Percentiles rank a stretch among this genome's conserved stretches.
phyloP scores from a whole-genome alignment of 1,284 basidiomycete species.

The Violaceomyces palustris region DNA sequence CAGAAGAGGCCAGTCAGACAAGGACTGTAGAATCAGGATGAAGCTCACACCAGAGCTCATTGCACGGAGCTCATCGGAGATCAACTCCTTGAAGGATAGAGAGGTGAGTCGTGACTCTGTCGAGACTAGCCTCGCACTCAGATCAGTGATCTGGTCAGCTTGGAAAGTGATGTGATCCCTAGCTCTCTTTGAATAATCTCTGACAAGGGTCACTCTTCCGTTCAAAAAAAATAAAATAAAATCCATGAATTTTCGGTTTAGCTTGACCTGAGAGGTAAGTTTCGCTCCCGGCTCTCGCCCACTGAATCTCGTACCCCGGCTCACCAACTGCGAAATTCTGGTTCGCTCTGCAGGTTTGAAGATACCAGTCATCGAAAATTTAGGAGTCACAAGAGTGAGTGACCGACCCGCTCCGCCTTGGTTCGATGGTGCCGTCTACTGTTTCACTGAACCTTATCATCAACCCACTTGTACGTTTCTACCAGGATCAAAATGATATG shows the following conservation, averaged over 20 bases:
- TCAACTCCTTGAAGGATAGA: conserved; percentile 88
- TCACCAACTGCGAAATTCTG: conserved; percentile 39
- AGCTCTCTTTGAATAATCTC: too few relatives aligned
- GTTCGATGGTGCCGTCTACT: neutral
- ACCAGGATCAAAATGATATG: conserved; percentile 88
- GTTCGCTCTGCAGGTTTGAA: too few relatives aligned
- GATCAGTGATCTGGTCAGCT: too few relatives aligned
- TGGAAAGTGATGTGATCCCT: too few relatives aligned
- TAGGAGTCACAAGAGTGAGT: conserved; percentile 87
- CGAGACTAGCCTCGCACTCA: too few relatives aligned
- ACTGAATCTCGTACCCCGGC: conserved; percentile 45
- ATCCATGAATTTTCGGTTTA: neutral
- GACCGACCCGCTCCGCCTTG: conserved; percentile 1
- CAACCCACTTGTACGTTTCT: too few relatives aligned
- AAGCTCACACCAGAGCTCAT: conserved; percentile 90
- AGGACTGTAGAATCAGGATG: conserved; percentile 61
- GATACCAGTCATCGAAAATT: conserved; percentile 97
- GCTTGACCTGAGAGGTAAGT: conserved; percentile 5
- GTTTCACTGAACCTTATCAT: neutral
- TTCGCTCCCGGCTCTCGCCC: conserved; percentile 14
- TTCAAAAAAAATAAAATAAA: too few relatives aligned
- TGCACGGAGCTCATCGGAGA: conserved; percentile 67
- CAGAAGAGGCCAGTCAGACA: too few relatives aligned
- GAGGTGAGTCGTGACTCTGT: too few relatives aligned
- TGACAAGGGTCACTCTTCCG: too few relatives aligned